Evolutionary conservation across 768 basidiomycete genomes (phyloP).

Genomic region (Paxillus rubicundulus): DNA sequence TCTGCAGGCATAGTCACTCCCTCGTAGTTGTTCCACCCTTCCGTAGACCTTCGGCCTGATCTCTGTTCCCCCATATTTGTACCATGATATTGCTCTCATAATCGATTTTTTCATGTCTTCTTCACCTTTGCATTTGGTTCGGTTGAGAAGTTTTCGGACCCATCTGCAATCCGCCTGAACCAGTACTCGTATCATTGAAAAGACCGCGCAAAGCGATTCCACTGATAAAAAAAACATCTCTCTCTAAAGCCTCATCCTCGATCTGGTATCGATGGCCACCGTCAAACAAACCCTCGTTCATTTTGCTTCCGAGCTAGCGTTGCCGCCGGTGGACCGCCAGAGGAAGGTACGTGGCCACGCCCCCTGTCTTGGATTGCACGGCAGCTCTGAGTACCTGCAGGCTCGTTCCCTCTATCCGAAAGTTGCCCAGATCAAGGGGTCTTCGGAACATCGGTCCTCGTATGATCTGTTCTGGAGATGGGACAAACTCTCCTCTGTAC

Average conservation of each 20-base stretch:
- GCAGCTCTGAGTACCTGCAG: slow-evolving; percentile 5
- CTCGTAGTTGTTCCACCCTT: not conserved
- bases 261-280: slow-evolving; percentile 25
- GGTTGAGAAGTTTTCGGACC: not conserved
- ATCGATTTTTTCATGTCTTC: slow-evolving; percentile 7
- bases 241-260: slow-evolving; percentile 1
- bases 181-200: not conserved
- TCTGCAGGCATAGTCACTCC: not conserved
- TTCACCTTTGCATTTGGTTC: not conserved
- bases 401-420: slow-evolving; percentile 36
- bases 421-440: slow-evolving; percentile 40
- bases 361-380: not conserved
- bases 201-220: not conserved
- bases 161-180: slow-evolving; percentile 13
- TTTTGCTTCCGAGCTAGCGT: slow-evolving; percentile 31
- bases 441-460: slow-evolving; percentile 30
- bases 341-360: slow-evolving; percentile 24
- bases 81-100: slow-evolving; percentile 12
- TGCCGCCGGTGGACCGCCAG: slow-evolving; percentile 32
- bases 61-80: slow-evolving; percentile 5
- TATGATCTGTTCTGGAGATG: slow-evolving; percentile 40
- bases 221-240: not conserved
- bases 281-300: slow-evolving; percentile 26
- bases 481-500: slow-evolving; percentile 27
- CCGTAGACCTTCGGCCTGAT: slow-evolving; percentile 6